Evolutionary conservation across 1,284 basidiomycete species (phyloP), one percentile per base, ranked within the genome.

Genomic region (Ganoderma sinense): DNA sequence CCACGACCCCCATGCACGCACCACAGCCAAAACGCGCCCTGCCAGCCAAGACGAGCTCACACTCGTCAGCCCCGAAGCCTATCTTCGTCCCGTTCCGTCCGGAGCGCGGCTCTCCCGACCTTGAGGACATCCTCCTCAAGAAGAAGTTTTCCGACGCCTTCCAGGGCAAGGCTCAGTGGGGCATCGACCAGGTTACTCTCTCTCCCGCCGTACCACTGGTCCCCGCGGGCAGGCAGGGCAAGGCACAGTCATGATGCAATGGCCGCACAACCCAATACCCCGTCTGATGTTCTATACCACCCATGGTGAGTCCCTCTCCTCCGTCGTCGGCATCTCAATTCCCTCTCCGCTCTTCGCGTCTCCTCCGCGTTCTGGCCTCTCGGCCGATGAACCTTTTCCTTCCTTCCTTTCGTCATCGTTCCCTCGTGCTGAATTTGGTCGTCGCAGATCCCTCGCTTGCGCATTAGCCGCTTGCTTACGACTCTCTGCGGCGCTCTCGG

Each of bases 21-120:
- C 75, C 80, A 43, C 71, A 76, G 67, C 76, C 76, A 26, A 76
- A 77, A 71, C 71, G 72, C 1, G 62, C 77, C 5, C 61, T 74
- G 29, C 69, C 73, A 55, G 72, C 68, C 39, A 74, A 71, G 72
- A 36, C 76, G 55, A 66, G 39, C 73, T 66, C 64, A 53, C 61
- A 48, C 36, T 40, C 58, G 41, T 70, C 68, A 43, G 76, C 66
- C 40, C 75, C 69, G 66, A 78, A 78, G 71, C 86, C 85, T 43
- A 83, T 89, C 71, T 89, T 88, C 77, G 85, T 86, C 63, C 84
- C 86, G 8, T 89, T 87, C 80, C 83, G 85, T 69, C 84, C 84
- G 70, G 87, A 88, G 65, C 83, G 84, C 23, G 83, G 86, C 31
- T 87, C 88, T 31, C 89, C 89, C 63, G 88, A 90, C 72, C 81